Percentiles rank a stretch among this genome's conserved stretches.
Evolutionary conservation across 2,329 filamentous ascomycete genomes (phyloP).

Genomic region (Fusarium temperatum): DNA sequence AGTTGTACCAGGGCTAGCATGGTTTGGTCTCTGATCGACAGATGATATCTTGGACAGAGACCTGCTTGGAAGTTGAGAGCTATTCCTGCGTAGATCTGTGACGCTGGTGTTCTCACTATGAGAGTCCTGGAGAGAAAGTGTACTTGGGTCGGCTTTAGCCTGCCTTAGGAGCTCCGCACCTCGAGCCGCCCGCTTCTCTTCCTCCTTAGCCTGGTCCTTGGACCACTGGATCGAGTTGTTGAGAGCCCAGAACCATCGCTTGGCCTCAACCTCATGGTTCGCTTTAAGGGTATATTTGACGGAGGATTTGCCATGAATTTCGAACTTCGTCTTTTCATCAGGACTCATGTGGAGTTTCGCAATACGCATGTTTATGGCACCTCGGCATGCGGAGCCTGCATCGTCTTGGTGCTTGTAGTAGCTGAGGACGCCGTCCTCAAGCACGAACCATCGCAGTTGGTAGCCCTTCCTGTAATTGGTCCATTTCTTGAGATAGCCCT

Average conservation of each 20-base stretch:
- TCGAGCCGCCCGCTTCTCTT: constrained; percentile 78
- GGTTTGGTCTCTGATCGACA: constrained; percentile 48
- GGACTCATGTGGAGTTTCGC: constrained; percentile 94
- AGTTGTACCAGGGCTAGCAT: constrained; percentile 54
- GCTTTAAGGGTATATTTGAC: constrained; percentile 98
- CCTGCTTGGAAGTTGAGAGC: constrained; percentile 53
- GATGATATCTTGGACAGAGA: constrained; percentile 41
- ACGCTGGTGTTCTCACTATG: constrained; percentile 63
- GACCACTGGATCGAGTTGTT: constrained; percentile 99
- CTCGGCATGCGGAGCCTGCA: constrained; percentile 92
- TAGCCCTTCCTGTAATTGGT: constrained; percentile 98
- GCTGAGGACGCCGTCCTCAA: constrained; percentile 95
- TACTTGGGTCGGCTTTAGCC: constrained; percentile 78
- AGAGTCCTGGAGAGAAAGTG: constrained; percentile 56
- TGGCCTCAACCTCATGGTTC: constrained; percentile 97
- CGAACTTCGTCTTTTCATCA: constrained; percentile 96
- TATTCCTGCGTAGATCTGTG: constrained; percentile 55
- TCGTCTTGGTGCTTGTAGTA: constrained; percentile 99
- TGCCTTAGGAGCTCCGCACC: constrained; percentile 80
- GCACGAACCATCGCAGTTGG: constrained; percentile 96
- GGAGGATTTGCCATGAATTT: constrained; percentile 97
- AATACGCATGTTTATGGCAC: constrained; percentile 98
- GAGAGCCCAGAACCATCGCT: constrained; percentile 98
- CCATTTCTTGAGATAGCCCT: constrained; percentile 99
- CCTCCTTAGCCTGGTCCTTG: constrained; percentile 95